These are phyloP conservation scores for Quercus cerris DNA, from an alignment of 306 rosid genomes.

Conservation along the genomic window DNA sequence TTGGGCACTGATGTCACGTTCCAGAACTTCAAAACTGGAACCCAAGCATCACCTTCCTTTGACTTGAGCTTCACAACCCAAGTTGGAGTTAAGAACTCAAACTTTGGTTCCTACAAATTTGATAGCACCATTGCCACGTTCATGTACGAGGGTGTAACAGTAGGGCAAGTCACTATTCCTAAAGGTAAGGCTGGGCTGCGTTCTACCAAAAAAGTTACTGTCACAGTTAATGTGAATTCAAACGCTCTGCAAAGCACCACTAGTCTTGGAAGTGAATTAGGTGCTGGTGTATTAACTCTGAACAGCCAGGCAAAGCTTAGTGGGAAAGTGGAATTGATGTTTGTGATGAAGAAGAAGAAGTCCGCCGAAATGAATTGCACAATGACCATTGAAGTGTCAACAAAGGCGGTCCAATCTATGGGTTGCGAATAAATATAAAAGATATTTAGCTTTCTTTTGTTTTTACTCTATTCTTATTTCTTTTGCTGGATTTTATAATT, in stretches of 20 bases:
- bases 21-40: not conserved
- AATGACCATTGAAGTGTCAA: not conserved
- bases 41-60: not conserved
- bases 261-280: no score
- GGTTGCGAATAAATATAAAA: constrained; percentile 1
- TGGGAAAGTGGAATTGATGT: no score
- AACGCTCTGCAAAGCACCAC: not conserved
- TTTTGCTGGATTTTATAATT: no score
- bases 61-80: not conserved
- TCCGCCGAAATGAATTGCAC: constrained; percentile 3
- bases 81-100: constrained; percentile 4
- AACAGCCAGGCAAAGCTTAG: no score
- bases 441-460: no score
- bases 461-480: no score
- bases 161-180: not conserved
- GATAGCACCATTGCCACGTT: not conserved
- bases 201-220: not conserved
- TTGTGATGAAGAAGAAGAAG: no score
- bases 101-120: constrained; percentile 10
- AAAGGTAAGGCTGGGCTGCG: not conserved
- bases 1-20: not conserved
- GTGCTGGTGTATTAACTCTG: not conserved
- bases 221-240: not conserved
- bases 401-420: not conserved
- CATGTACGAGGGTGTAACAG: not conserved